Base-by-base conservation (phyloP, 1,139 yeast genomes). In the Scheffersomyces segobiensis region DNA sequence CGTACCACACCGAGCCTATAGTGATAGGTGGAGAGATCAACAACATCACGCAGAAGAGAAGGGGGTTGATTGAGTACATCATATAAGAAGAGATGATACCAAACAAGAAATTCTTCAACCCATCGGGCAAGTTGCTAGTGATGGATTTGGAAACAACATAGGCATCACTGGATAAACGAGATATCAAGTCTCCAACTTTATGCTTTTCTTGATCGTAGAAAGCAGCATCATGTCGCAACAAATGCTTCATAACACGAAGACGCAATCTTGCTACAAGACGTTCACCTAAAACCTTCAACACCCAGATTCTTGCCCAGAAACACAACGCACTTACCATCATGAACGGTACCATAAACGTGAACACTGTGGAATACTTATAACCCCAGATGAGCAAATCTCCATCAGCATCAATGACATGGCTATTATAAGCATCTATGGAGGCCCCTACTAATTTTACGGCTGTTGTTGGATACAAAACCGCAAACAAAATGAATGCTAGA, bases 141-240 rank as follows among this genome's bases (percentile, higher is more conserved):
- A 75, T 80, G 18, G 78, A 83, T 65, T 78, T 73, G 49, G 78
- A 81, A 50, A 75, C 87, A 47, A 82, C 83, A 63, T 83, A 82
- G 7, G 87, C 87, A 65, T 83, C 87, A 62, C 84, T 81, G 18
- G 85, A 81, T 53, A 84, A 75, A 56, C 86, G 71, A 22, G 85
- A 78, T 56, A 84, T 82, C 62, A 84, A 77, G 60, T 83, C 84
- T n/a, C 87, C 87, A 1, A 83, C 84, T 62, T 83, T 81, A 65
- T 84, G 81, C 62, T 82, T 83, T 47, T 82, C 86, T 51, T 75
- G 73, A 63, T 84, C 87, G 60, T 78, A 84, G 61, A 82, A 84
- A 2, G 78, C 75, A 8, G 84, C 69, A 64, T 84, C 87, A 65
- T 83, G 86, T 49, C 86, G 73, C 52, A 84, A 70, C 64, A 83